Base-by-base conservation (phyloP, 495 filamentous ascomycete genomes). In the Xylona heveae region DNA sequence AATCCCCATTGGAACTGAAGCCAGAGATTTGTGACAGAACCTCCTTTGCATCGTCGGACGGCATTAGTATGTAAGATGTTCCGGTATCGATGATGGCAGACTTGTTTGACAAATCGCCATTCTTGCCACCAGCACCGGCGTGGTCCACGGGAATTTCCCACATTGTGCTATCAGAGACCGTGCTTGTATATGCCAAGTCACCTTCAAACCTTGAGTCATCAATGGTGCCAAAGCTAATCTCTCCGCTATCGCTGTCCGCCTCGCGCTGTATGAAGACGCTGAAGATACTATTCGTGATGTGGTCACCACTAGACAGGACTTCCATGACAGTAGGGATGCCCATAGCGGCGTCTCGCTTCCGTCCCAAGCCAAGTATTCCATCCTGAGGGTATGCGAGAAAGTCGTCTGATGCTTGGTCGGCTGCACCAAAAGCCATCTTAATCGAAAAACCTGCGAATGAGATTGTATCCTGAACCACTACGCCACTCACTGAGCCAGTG, bases 281-380 rank as follows among this genome's bases (percentile, higher is more conserved):
- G 42, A 80, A 68, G 13, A 88, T 43, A 42, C 78, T 80, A 0
- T 62, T 51, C 6, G 61, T 39, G 28, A 90, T 53, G 2, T 63
- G 31, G 19, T 65, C 61, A n/a, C 65, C 51, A 3, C 61, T 39
- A n/a, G 53, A 55, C 15, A 85, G 54, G 17, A 53, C 43, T 22
- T 70, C 62, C 53, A 84, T 62, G 41, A 82, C 68, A 1, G 64
- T 72, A 19, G 70, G 61, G 6, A 59, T 58, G 7, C 50, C 48
- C 41, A 57, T 57, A 5, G 48, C 49, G 22, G 36, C 50, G 23
- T 42, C 54, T 42, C 38, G 52, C 31, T 50, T 54, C 41, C 52
- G 69, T 5, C 71, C 71, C n/a, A 90, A 52, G 5, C 78, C 81
- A 4, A 90, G 50, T 30, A 91, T 88, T n/a, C 81, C 81, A 44